Evolutionary conservation across 2,329 filamentous ascomycete genomes (phyloP).

Genomic region (Pseudocercospora pini-densiflorae): DNA sequence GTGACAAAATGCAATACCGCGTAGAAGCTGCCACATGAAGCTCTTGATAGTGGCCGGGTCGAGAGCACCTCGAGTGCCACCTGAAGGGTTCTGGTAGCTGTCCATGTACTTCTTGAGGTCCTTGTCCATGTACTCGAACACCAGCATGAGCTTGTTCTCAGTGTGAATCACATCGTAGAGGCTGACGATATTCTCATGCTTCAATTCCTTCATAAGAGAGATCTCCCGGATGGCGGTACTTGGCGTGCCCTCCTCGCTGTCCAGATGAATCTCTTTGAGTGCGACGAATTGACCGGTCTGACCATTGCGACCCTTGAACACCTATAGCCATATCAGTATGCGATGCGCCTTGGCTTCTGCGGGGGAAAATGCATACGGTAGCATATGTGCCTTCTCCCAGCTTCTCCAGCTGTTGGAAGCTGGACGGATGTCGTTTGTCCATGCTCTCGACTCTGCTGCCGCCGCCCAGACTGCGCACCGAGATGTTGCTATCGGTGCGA

Average conservation of each 20-base stretch:
- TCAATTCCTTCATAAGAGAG: constrained; percentile 92
- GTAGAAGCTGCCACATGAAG: constrained; percentile 87
- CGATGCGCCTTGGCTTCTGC: background rate
- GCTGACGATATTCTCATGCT: constrained; percentile 85
- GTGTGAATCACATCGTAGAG: constrained; percentile 92
- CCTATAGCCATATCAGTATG: constrained; percentile 57
- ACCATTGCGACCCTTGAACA: constrained; percentile 97
- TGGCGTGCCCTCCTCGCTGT: constrained; percentile 91
- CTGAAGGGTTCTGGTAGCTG: constrained; percentile 74
- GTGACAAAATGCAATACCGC: constrained; percentile 87
- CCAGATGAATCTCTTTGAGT: constrained; percentile 92
- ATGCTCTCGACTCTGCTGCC: constrained; percentile 59
- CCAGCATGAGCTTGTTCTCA: constrained; percentile 93
- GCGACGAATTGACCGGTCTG: constrained; percentile 96
- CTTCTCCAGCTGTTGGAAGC: constrained; percentile 99
- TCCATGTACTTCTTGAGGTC: constrained; percentile 98
- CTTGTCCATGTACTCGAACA: constrained; percentile 88
- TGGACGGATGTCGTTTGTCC: constrained; percentile 95
- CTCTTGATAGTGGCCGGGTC: constrained; percentile 83
- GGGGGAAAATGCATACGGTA: constrained; percentile 64
- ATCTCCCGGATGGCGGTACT: constrained; percentile 94
- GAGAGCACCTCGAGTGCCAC: constrained; percentile 66
- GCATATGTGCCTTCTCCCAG: constrained; percentile 98
- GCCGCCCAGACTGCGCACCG: constrained; percentile 52
- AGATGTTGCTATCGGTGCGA: constrained; percentile 58